phyloP scores from a whole-genome alignment of 371 early-diverging fungal genomes.

The Paraphysoderma sedebokerense region DNA sequence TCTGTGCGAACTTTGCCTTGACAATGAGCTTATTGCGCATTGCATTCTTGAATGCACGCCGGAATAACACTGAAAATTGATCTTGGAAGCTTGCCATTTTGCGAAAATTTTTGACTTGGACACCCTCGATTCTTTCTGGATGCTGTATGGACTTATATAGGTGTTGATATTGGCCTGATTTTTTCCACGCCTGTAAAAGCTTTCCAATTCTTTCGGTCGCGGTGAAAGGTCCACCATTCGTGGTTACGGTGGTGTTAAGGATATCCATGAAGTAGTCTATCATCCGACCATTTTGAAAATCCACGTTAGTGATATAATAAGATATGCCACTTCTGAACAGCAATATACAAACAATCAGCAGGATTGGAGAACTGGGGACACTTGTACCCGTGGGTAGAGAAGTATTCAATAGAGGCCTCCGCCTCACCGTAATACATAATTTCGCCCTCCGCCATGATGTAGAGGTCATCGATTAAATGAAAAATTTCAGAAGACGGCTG shows the following conservation, averaged over 20 bases:
- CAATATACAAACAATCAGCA: conserved; percentile 41
- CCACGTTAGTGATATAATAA: neutral
- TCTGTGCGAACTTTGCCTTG: conserved; percentile 12
- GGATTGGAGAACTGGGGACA: conserved; percentile 48
- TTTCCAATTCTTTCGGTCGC: neutral
- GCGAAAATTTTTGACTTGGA: neutral
- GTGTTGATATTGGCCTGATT: neutral
- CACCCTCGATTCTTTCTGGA: conserved; percentile 3
- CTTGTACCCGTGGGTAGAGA: conserved; percentile 24
- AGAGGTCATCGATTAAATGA: conserved; percentile 35
- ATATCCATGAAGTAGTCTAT: neutral
- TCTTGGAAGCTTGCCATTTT: neutral
- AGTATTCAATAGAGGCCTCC: conserved; percentile 20
- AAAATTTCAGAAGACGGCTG: conserved; percentile 46
- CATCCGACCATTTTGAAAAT: neutral
- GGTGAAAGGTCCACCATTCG: neutral
- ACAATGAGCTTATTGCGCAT: conserved; percentile 17
- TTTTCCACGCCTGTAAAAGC: conserved; percentile 3
- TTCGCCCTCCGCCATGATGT: conserved; percentile 34
- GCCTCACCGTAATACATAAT: conserved; percentile 37
- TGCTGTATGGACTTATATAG: neutral
- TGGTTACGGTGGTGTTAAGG: neutral
- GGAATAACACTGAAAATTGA: conserved; percentile 5
- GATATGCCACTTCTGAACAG: conserved; percentile 10
- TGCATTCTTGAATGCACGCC: conserved; percentile 13